phyloP scores from a whole-genome alignment of 768 basidiomycete species.

The button mushroom (Agaricus bisporus) region DNA sequence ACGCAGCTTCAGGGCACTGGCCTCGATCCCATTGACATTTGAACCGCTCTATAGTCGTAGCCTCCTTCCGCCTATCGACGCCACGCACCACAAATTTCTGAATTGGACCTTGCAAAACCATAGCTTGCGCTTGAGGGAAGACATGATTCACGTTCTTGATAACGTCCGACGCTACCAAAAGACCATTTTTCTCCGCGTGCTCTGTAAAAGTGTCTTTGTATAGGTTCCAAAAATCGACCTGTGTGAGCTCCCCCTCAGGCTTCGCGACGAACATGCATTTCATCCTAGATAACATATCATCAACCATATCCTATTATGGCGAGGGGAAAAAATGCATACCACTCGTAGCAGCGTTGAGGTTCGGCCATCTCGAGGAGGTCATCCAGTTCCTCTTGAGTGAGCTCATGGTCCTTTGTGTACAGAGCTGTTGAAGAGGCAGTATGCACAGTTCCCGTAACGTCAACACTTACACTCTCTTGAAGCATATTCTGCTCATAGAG shows the following conservation, averaged over 20 bases:
- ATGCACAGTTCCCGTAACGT: slow-evolving; percentile 53
- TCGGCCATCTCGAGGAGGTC: slow-evolving; percentile 52
- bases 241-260: slow-evolving; percentile 76
- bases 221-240: slow-evolving; percentile 93
- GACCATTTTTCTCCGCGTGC: slow-evolving; percentile 45
- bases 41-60: slow-evolving; percentile 52
- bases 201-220: slow-evolving; percentile 82
- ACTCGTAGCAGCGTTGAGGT: slow-evolving; percentile 78
- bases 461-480: slow-evolving; percentile 58
- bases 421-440: slow-evolving; percentile 50
- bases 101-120: slow-evolving; percentile 69
- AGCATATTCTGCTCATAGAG: slow-evolving; percentile 55
- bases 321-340: slow-evolving; percentile 38
- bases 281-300: slow-evolving; percentile 62
- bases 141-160: slow-evolving; percentile 89
- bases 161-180: slow-evolving; percentile 85
- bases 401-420: slow-evolving; percentile 51
- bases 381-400: slow-evolving; percentile 67
- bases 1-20: slow-evolving; percentile 43
- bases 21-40: slow-evolving; percentile 74
- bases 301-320: background rate
- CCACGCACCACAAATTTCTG: slow-evolving; percentile 87
- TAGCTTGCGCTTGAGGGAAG: slow-evolving; percentile 82
- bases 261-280: slow-evolving; percentile 77
- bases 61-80: slow-evolving; percentile 62